Base-by-base conservation (phyloP, 768 basidiomycete species). In the Pluteus cervinus region DNA sequence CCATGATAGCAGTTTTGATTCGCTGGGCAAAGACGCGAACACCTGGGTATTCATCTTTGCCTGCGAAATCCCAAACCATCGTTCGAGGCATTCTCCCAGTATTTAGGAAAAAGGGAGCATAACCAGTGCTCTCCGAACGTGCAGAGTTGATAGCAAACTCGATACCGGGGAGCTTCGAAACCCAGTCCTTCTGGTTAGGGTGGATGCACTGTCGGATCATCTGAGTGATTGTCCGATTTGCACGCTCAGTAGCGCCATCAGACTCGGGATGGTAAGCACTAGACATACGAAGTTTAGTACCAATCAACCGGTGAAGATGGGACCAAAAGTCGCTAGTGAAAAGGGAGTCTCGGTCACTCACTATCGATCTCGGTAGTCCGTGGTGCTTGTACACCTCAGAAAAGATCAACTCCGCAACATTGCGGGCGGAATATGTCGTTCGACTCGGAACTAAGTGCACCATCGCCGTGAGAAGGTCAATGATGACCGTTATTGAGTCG, bases 291-390 rank as follows among this genome's bases (percentile, higher is more conserved):
- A 65, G 47, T 11, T 60, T 51, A 1, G 51, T 48, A 0, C 58
- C 57, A 0, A 63, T 36, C 5, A 50, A 48, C 28, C 43, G 29
- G 39, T 65, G 49, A 0, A 71, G 44, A 6, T 54, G 48, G 5
- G 36, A 30, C 71, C 69, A 73, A 41, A 71, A 72, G 0, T 29
- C 37, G n/a, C 64, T 63, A 0, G 65, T 71, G 46, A 72, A 74
- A 3, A 65, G 44, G 0, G 56, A 43, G 37, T 70, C 68, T 1
- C 66, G 44, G 36, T 73, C 68, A 12, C 58, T 63, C 0, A 73
- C 50, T 1, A 75, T 66, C 0, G 37, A 17, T 2, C 44, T 39
- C 1, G 65, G 69, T 1, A 71, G 37, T 0, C 69, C 68, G 37
- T 71, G 66, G 0, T 48, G 44, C 8, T 60, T 61, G 21, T 66